phyloP scores from a whole-genome alignment of 768 basidiomycete genomes.

The Gyrodon lividus region DNA sequence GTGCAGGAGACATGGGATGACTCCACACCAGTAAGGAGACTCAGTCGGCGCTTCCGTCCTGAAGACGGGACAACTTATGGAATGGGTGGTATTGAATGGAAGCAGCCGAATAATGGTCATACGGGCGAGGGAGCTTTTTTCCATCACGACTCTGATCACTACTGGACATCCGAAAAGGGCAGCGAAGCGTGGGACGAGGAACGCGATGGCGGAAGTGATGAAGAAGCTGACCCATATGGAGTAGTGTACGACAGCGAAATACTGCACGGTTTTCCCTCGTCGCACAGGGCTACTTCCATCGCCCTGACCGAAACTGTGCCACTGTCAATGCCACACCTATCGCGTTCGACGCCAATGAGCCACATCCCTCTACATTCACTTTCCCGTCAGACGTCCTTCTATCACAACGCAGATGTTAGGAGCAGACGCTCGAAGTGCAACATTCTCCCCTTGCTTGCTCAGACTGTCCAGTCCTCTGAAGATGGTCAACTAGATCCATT shows the following conservation, averaged over 20 bases:
- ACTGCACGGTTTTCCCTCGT: neutral
- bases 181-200: too few relatives aligned
- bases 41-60: neutral
- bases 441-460: conserved; percentile 20
- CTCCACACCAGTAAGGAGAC: neutral
- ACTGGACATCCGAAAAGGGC: too few relatives aligned
- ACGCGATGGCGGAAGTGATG: neutral
- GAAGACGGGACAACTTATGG: neutral
- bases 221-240: neutral
- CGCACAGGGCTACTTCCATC: neutral
- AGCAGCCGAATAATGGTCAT: neutral
- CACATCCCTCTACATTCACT: neutral
- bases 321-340: neutral
- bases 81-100: neutral
- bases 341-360: neutral
- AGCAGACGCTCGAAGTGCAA: neutral
- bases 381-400: conserved; percentile 20
- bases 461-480: conserved; percentile 15
- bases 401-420: conserved; percentile 3
- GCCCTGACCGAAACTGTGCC: neutral
- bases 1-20: neutral
- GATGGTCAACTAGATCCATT: conserved; percentile 18
- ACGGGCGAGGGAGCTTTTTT: too few relatives aligned
- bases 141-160: too few relatives aligned
- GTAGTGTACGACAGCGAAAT: neutral